These are phyloP conservation scores for Phytophthora pistaciae DNA, from an alignment of 352 stramenopile genomes.

Conservation along the genomic window DNA sequence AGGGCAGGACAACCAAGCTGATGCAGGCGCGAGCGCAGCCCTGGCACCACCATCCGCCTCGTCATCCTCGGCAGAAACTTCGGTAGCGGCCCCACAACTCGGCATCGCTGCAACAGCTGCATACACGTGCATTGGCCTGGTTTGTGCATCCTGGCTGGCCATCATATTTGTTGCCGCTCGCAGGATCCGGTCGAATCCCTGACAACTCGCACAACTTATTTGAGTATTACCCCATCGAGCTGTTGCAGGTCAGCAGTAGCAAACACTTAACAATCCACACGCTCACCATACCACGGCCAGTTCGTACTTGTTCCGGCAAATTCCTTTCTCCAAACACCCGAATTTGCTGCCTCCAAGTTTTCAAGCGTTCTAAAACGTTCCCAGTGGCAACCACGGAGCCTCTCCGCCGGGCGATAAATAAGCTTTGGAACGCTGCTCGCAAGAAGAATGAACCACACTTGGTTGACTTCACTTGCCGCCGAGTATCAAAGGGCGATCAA, in stretches of 20 bases:
- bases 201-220: constrained; percentile 11
- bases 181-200: constrained; percentile 31
- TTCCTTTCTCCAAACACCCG: constrained; percentile 2
- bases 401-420: constrained; percentile 21
- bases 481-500: constrained; percentile 12
- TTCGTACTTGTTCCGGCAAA: constrained; percentile 14
- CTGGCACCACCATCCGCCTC: constrained; percentile 13
- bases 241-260: background rate
- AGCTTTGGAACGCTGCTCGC: constrained; percentile 1
- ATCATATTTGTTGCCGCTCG: constrained; percentile 67
- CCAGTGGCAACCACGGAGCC: background rate
- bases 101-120: constrained; percentile 41
- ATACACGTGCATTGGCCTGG: constrained; percentile 65
- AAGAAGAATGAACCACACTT: background rate
- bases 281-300: background rate
- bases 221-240: constrained; percentile 14
- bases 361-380: background rate
- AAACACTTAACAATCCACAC: too few relatives aligned
- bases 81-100: constrained; percentile 11
- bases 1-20: background rate
- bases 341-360: constrained; percentile 8
- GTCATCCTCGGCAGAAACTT: constrained; percentile 24
- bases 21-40: constrained; percentile 11
- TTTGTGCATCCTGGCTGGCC: constrained; percentile 51
- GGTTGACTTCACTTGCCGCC: background rate